A percentile compares a stretch with the other conserved stretches of the same genome.
Evolutionary conservation across 148 eudicot genomes (phyloP).

Genomic region (Rhododendron mucronatum): DNA sequence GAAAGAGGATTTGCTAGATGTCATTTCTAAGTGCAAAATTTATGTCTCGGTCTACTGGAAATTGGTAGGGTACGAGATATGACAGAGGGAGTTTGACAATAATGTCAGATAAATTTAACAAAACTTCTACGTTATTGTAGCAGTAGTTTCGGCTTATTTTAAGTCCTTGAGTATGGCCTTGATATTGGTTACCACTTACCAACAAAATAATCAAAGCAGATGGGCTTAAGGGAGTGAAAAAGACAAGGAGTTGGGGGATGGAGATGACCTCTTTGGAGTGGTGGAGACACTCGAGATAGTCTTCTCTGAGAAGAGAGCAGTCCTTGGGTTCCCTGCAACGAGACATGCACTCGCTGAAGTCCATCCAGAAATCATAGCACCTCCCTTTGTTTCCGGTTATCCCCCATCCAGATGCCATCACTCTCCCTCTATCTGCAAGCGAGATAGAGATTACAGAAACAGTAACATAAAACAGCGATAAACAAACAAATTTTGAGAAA

Average conservation of each 20-base stretch:
- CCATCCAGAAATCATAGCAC: conserved; percentile 96
- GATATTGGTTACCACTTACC: background rate
- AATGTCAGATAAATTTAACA: background rate
- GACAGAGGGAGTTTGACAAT: background rate
- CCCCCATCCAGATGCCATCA: conserved; percentile 97
- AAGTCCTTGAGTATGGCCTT: background rate
- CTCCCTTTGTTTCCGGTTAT: conserved; percentile 88
- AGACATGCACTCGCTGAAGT: conserved; percentile 96
- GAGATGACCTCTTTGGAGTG: conserved; percentile 83
- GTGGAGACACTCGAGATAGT: conserved; percentile 96
- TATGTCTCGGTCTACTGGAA: background rate
- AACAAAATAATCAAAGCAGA: background rate
- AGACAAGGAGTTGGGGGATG: background rate
- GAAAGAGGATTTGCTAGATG: background rate
- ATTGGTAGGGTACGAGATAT: background rate
- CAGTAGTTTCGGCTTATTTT: background rate
- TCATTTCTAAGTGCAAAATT: background rate
- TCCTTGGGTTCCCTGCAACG: conserved; percentile 78
- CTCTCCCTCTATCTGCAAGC: conserved; percentile 3
- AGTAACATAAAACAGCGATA: background rate
- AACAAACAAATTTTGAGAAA: background rate
- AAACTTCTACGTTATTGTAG: background rate
- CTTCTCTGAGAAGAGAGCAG: conserved; percentile 84
- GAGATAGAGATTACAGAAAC: background rate
- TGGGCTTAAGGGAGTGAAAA: background rate